Conservation (phyloP, 192 early-diverging fungal genomes). For the Umbelopsis vinacea region DNA sequence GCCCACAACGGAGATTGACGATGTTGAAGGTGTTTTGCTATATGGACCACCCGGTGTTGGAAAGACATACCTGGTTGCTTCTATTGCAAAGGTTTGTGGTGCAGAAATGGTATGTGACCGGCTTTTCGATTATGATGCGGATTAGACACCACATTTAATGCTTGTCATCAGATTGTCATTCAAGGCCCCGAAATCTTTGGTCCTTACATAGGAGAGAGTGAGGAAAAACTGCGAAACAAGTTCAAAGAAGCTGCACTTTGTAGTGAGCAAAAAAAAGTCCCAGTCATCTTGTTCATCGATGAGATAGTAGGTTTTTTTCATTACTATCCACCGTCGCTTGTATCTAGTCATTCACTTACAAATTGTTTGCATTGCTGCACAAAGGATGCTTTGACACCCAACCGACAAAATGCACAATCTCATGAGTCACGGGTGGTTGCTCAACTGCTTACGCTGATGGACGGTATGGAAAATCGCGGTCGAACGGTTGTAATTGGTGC, state of each 20-base stretch:
- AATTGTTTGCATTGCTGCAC: not conserved
- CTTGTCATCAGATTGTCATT: constrained; percentile 53
- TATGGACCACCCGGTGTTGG: constrained; percentile 96
- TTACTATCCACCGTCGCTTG: not conserved
- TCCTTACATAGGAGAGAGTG: constrained; percentile 87
- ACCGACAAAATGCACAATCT: constrained; percentile 57
- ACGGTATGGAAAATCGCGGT: constrained; percentile 70
- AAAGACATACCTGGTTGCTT: constrained; percentile 85
- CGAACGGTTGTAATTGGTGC: constrained; percentile 82
- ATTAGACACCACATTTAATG: not conserved
- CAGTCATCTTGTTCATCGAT: constrained; percentile 95
- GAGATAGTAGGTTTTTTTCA: constrained; percentile 70
- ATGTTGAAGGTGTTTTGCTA: constrained; percentile 69
- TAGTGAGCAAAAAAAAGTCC: constrained; percentile 22
- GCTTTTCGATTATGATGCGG: not conserved
- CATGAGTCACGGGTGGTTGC: constrained; percentile 84
- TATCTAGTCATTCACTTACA: not conserved
- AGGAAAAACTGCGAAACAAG: constrained; percentile 69
- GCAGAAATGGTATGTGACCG: constrained; percentile 69
- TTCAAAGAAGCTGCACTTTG: constrained; percentile 69
- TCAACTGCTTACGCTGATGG: constrained; percentile 90
- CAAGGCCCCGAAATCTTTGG: constrained; percentile 87
- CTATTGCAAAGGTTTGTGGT: constrained; percentile 63
- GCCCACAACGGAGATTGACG: too few relatives aligned
- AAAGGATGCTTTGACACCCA: constrained; percentile 80